phyloP scores from a whole-genome alignment of 2,329 filamentous ascomycete genomes.

The Colletotrichum tanaceti region DNA sequence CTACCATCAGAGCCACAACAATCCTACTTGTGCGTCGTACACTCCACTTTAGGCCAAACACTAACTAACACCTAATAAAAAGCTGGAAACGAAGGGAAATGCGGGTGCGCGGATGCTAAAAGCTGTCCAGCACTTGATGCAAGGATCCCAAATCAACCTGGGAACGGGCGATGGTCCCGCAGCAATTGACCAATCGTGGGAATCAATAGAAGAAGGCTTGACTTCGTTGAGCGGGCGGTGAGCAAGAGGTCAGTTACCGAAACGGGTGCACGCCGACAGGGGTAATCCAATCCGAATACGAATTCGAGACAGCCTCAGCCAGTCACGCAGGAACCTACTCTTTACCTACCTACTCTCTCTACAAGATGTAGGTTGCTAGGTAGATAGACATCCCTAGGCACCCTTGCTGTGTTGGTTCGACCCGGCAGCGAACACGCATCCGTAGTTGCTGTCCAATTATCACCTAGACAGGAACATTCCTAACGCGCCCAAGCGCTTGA shows the following conservation, averaged over 20 bases:
- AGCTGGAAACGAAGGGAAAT: not conserved
- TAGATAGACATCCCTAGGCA: not conserved
- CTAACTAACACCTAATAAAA: not conserved
- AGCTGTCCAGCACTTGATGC: not conserved
- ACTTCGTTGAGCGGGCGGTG: constrained; percentile 30
- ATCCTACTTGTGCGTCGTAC: not conserved
- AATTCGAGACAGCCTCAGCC: constrained; percentile 19
- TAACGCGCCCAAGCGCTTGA: not conserved
- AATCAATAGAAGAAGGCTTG: not conserved
- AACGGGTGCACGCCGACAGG: constrained; percentile 8
- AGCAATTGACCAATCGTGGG: constrained; percentile 26
- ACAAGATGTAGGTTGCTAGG: not conserved
- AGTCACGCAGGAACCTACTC: not conserved
- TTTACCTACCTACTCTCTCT: too few species aligned
- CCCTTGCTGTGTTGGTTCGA: not conserved
- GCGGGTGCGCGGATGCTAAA: not conserved
- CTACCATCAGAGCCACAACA: not conserved
- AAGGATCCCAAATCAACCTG: not conserved
- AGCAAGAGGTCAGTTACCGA: not conserved
- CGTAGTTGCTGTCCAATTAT: not conserved
- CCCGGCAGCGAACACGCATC: not conserved
- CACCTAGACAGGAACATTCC: not conserved
- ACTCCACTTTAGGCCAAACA: not conserved
- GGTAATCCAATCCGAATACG: constrained; percentile 33
- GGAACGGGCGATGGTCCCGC: not conserved